A percentile compares a stretch with the other conserved stretches of the same genome.
Evolutionary conservation across 2,329 filamentous ascomycete species (phyloP).

Genomic region (Pezizomycotina sp.): DNA sequence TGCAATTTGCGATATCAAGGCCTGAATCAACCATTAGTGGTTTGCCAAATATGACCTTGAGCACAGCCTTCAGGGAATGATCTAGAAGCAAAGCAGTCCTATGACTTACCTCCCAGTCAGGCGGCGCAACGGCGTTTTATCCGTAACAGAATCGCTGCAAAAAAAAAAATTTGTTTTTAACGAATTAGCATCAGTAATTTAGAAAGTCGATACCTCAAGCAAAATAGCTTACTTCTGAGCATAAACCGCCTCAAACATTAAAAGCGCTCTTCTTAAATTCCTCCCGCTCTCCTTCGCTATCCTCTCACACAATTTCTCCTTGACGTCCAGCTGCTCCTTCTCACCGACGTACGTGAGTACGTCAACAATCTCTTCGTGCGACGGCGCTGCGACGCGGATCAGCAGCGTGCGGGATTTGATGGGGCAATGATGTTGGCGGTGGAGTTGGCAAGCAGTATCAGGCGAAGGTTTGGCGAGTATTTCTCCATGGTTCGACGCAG

Average conservation of each 20-base stretch:
- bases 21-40: too few relatives aligned
- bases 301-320: slow-evolving; percentile 53
- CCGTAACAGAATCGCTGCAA: slow-evolving; percentile 68
- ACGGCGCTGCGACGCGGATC: slow-evolving; percentile 79
- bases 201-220: background rate
- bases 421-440: slow-evolving; percentile 99
- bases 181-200: background rate
- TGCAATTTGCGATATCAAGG: slow-evolving; percentile 74
- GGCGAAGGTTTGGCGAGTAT: slow-evolving; percentile 81
- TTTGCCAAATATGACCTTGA: too few relatives aligned
- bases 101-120: slow-evolving; percentile 98
- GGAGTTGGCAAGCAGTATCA: slow-evolving; percentile 87
- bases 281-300: slow-evolving; percentile 83
- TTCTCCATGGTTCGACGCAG: slow-evolving; percentile 96
- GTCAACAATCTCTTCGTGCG: slow-evolving; percentile 63
- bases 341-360: slow-evolving; percentile 49
- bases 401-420: slow-evolving; percentile 84
- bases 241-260: slow-evolving; percentile 96
- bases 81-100: too few relatives aligned
- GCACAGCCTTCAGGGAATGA: too few relatives aligned
- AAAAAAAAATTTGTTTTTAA: slow-evolving; percentile 11
- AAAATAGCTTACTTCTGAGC: slow-evolving; percentile 65
- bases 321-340: slow-evolving; percentile 55
- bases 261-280: slow-evolving; percentile 71
- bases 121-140: slow-evolving; percentile 75